Evolutionary conservation across 169 alveolate genomes (phyloP).

Genomic region (Cryptosporidium parvum): DNA sequence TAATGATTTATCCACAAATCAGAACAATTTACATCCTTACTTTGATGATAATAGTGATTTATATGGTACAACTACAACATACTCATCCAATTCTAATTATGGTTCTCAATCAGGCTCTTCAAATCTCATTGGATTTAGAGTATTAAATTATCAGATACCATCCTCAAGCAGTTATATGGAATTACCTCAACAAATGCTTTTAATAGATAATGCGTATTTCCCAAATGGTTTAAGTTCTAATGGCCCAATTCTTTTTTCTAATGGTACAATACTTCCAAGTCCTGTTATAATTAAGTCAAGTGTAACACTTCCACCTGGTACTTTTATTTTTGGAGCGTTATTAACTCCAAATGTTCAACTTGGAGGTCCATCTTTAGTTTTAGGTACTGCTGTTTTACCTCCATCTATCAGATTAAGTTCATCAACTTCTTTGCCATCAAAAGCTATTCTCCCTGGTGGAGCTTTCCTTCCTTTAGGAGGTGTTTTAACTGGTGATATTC

Average conservation of each 20-base stretch:
- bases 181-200: constrained; percentile 65
- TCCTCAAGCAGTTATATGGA: constrained; percentile 51
- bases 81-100: background rate
- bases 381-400: constrained; percentile 62
- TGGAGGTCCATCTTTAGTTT: constrained; percentile 29
- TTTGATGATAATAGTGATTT: constrained; percentile 31
- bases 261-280: constrained; percentile 63
- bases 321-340: constrained; percentile 57
- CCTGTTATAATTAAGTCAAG: constrained; percentile 35
- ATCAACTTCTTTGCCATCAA: constrained; percentile 67
- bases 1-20: background rate
- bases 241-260: constrained; percentile 64
- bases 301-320: constrained; percentile 58
- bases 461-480: constrained; percentile 74
- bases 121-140: constrained; percentile 48
- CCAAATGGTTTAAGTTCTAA: constrained; percentile 62
- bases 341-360: constrained; percentile 39
- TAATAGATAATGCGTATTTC: constrained; percentile 41
- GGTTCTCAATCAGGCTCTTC: background rate
- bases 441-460: constrained; percentile 68
- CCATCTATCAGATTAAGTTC: constrained; percentile 66
- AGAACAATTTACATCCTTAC: constrained; percentile 5
- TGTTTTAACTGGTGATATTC: constrained; percentile 42
- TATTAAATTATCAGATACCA: constrained; percentile 56
- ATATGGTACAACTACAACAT: background rate